Base-by-base conservation (phyloP, 1,139 yeast genomes). In the Scheffersomyces cryptocercus region DNA sequence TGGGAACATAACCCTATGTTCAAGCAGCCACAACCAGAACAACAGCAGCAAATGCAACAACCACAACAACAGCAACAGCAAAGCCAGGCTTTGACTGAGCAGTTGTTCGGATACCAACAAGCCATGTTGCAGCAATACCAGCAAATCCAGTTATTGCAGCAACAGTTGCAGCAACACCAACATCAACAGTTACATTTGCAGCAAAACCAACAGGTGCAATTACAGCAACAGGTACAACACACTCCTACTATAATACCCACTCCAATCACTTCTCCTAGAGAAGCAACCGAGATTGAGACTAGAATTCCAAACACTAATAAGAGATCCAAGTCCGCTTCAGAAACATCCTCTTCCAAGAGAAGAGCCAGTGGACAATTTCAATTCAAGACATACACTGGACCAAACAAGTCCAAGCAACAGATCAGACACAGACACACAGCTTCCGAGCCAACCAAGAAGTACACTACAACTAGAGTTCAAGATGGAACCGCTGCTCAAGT, bases 361-460 rank as follows among this genome's bases (percentile, higher is more conserved):
- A 67, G 58, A 44, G 50, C 54, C 34, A 52, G 56, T 15, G 61
- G 65, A 39, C 67, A 64, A 43, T 60, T 69, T 44, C 75, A 68
- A 52, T 70, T 68, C 59, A 71, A 68, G 50, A 56, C 67, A n/a
- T 68, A 70, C 58, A 63, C 59, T 28, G 69, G 71, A 7, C 74
- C 75, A 37, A 60, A 55, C 43, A 58, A 58, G 44, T 54, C 53
- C 40, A 58, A 53, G 45, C 62, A 63, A 28, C 52, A 43, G 39
- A 38, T 46, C 36, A 50, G 49, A 37, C 59, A 54, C 41, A 44
- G 62, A 49, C 56, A 58, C 29, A 54, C 64, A 8, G 53, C 52
- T 35, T 59, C 68, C 13, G 67, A 60, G 41, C 62, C 64, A 26
- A 38, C 42, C 20, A 30, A 20, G 29, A 15, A n/a, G 37, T 16